Evolutionary conservation across 1,284 basidiomycete genomes (phyloP), one percentile per base, ranked within the genome.

Genomic region (Pseudozyma flocculosa): DNA sequence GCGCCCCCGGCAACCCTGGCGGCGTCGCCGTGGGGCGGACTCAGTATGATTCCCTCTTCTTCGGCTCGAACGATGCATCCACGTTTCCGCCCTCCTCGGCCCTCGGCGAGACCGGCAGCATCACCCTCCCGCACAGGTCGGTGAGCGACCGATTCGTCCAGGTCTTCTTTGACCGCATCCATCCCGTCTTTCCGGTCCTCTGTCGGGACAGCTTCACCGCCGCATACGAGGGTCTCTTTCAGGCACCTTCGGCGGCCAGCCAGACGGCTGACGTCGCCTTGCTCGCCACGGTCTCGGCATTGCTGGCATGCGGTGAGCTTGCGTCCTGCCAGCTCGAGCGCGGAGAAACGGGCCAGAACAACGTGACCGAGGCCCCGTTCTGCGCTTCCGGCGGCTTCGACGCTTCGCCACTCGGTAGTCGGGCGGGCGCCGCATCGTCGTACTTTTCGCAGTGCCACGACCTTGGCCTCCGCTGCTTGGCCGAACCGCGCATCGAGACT

Each of bases 141-240:
- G 14, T 17, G 9, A 8, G 32, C 32, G 32, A 34, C 15, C 32
- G 32, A 17, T 4, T 17, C 11, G 15, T 34, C 22, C 11, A 42
- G 15, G 32, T 39, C 38, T 57, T 51, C 50, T 57, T 52, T 19
- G 26, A 40, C 22, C 36, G 37, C 19, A 37, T 48, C 15, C 44
- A 46, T 30, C 44, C 54, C n/a, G 40, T 48, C n/a, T 53, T 57
- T 17, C 54, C 54, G 14, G 38, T 57, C 21, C 37, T 57, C 9
- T 21, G 34, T 24, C 15, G 30, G 9, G 17, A 23, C 29, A 26
- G 17, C 4, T 34, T 50, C 14, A 43, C 14, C 14, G n/a, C 30
- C 11, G 14, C 22, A 11, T 21, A 22, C n/a, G 24, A 40, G 15
- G 3, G 3, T 30, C 30, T 18, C 36, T 23, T 24, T 17, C 4